Base-by-base conservation (phyloP, 2,329 filamentous ascomycete species). In the Penicillium sp. region DNA sequence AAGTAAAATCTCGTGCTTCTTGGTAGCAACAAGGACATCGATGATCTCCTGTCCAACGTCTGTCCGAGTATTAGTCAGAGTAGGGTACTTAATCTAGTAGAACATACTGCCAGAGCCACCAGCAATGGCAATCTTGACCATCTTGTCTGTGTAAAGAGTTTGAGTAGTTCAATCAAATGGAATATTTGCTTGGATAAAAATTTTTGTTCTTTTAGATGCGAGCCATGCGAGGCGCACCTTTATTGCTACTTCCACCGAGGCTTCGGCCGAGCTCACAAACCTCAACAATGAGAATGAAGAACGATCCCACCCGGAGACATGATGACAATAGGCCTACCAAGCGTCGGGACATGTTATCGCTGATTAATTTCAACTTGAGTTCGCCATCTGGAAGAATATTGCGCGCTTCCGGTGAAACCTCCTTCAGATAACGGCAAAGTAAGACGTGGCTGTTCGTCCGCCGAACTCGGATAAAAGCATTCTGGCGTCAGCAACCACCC, bases 41-140 rank as follows among this genome's bases (percentile, higher is more conserved):
- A 86, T 71, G 10, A 87, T 67, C 66, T 85, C 84, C 43, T 73
- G 76, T 2, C 80, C 82, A 49, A 87, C 79, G 57, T 84, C 84
- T 86, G 48, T 31, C n/a, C 37, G 35, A 31, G 28, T 34, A 48
- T 52, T 17, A 58, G 25, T 57, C 61, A 28, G 15, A 42, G 22
- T 22, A 25, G 15, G 35, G 22, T 22, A 59, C 31, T 10, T 53
- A 39, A 49, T 45, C 48, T 56, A 34, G 15, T 12, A 42, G 28
- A 64, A 65, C 76, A n/a, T 67, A 82, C 80, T 66, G 14, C 80
- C 79, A 11, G 78, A 76, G 35, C 79, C 80, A 47, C 80, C 80
- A 41, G 79, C 80, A 14, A 82, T 60, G 41, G 76, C 77, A 41
- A 82, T 71, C 22, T 76, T 78, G 52, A 81, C 79, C 79, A 82